These are phyloP conservation scores for Pichia sp. DNA, from an alignment of 1,139 yeast genomes.

Conservation along the genomic window DNA sequence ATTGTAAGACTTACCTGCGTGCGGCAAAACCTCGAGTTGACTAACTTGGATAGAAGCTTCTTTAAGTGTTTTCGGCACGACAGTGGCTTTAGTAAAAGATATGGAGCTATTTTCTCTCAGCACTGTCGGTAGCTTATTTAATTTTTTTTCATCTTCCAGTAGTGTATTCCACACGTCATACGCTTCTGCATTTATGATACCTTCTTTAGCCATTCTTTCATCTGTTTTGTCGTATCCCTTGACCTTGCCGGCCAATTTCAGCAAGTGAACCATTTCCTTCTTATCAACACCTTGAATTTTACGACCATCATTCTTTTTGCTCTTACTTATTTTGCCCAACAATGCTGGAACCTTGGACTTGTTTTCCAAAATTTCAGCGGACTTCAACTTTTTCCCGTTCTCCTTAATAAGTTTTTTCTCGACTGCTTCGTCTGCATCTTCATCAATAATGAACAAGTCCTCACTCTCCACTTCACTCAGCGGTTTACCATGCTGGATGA, in stretches of 20 bases:
- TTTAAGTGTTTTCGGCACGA: conserved; percentile 54
- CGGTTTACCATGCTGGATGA: conserved; percentile 59
- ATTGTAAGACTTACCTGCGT: conserved; percentile 89
- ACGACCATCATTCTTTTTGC: conserved; percentile 36
- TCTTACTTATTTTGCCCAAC: conserved; percentile 15
- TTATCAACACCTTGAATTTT: conserved; percentile 61
- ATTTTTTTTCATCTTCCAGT: conserved; percentile 27
- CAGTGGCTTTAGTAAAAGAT: conserved; percentile 50
- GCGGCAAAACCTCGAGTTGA: conserved; percentile 52
- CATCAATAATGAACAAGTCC: conserved; percentile 70
- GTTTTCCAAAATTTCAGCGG: conserved; percentile 68
- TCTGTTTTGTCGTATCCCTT: conserved; percentile 50
- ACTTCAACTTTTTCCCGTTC: conserved; percentile 50
- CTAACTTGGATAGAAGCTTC: conserved; percentile 49
- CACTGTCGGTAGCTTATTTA: conserved; percentile 37
- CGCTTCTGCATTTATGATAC: conserved; percentile 45
- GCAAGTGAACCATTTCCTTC: conserved; percentile 62
- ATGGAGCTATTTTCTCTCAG: conserved; percentile 40
- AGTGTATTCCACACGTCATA: conserved; percentile 67
- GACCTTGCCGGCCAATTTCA: conserved; percentile 75
- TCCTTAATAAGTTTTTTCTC: conserved; percentile 40
- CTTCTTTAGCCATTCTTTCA: conserved; percentile 57
- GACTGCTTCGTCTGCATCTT: conserved; percentile 50
- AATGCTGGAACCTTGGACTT: conserved; percentile 79
- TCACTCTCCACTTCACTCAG: conserved; percentile 37